Percentiles rank a stretch among this genome's conserved stretches.
phyloP scores from a whole-genome alignment of 2,329 filamentous ascomycete genomes.

The Bipolaris zeicola region DNA sequence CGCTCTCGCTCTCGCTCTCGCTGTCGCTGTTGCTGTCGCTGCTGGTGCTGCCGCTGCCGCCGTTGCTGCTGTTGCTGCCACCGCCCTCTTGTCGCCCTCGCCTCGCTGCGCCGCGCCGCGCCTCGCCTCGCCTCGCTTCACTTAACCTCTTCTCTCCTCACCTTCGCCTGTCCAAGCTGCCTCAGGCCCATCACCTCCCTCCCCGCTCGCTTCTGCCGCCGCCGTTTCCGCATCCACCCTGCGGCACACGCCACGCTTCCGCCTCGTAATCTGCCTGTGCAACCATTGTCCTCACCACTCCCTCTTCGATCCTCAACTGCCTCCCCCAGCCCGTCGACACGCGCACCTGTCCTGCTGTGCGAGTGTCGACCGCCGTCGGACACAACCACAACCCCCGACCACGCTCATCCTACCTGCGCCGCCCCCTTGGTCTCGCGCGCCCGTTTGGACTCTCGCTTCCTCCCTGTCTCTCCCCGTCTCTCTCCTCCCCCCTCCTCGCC shows the following conservation, averaged over 20 bases:
- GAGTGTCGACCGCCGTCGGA: slow-evolving; percentile 25
- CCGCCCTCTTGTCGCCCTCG: background rate
- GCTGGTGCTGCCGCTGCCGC: background rate
- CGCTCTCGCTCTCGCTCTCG: background rate
- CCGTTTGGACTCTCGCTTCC: slow-evolving; percentile 16
- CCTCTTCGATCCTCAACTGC: slow-evolving; percentile 26
- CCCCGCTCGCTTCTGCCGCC: slow-evolving; percentile 22
- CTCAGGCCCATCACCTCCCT: slow-evolving; percentile 8
- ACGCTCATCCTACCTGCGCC: slow-evolving; percentile 18
- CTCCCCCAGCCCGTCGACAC: slow-evolving; percentile 39
- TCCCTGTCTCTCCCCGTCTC: slow-evolving; percentile 1
- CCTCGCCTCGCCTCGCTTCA: background rate
- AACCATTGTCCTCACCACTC: slow-evolving; percentile 25
- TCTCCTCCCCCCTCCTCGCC: background rate
- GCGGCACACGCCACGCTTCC: slow-evolving; percentile 31
- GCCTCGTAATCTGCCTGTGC: slow-evolving; percentile 27
- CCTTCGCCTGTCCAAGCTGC: background rate
- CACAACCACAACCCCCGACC: slow-evolving; percentile 12
- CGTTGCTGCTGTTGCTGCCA: background rate
- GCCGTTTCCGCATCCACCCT: slow-evolving; percentile 27
- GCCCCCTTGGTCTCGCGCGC: slow-evolving; percentile 18
- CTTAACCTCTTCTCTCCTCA: background rate
- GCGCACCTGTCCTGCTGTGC: slow-evolving; percentile 28
- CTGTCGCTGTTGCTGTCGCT: background rate
- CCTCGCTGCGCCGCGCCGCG: background rate